phyloP scores from a whole-genome alignment of 2,329 filamentous ascomycete species.

The Neophaeococcomyces aloes region DNA sequence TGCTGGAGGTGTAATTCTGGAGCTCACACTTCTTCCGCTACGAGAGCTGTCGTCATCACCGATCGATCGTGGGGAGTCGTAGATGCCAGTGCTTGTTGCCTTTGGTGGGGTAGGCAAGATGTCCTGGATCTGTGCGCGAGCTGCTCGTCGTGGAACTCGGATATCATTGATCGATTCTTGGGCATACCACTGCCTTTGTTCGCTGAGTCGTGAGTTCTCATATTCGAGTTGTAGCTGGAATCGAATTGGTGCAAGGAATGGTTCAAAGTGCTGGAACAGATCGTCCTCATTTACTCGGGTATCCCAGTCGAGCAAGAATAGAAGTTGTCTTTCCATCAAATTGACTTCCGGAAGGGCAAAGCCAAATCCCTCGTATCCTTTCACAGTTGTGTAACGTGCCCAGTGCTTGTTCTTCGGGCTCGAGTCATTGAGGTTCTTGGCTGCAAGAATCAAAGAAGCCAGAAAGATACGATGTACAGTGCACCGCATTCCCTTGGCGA shows the following conservation, averaged over 20 bases:
- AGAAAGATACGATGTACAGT: slow-evolving; percentile 97
- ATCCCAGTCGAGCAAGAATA: slow-evolving; percentile 92
- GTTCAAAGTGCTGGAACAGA: slow-evolving; percentile 75
- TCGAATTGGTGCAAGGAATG: slow-evolving; percentile 79
- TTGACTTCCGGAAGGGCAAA: slow-evolving; percentile 96
- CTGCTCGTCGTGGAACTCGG: slow-evolving; percentile 12
- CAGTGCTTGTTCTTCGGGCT: slow-evolving; percentile 99
- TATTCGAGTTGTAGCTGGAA: slow-evolving; percentile 44
- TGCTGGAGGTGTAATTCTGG: slow-evolving; percentile 15
- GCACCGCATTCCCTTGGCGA: slow-evolving; percentile 92
- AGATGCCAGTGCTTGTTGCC: slow-evolving; percentile 20
- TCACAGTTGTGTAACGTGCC: slow-evolving; percentile 81
- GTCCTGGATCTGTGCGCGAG: slow-evolving; percentile 10
- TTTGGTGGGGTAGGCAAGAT: slow-evolving; percentile 13
- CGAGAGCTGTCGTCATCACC: slow-evolving; percentile 23
- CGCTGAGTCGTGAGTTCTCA: slow-evolving; percentile 37
- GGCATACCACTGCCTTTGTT: slow-evolving; percentile 26
- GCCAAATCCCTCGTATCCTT: slow-evolving; percentile 64
- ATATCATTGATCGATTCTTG: slow-evolving; percentile 19
- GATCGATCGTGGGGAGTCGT: slow-evolving; percentile 24
- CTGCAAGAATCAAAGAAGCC: slow-evolving; percentile 50
- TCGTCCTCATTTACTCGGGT: slow-evolving; percentile 75
- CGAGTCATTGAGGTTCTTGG: slow-evolving; percentile 97
- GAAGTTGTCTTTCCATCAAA: slow-evolving; percentile 97
- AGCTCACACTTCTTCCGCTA: slow-evolving; percentile 25